Base-by-base conservation (phyloP, 2,329 filamentous ascomycete species). In the Claviceps capensis region DNA sequence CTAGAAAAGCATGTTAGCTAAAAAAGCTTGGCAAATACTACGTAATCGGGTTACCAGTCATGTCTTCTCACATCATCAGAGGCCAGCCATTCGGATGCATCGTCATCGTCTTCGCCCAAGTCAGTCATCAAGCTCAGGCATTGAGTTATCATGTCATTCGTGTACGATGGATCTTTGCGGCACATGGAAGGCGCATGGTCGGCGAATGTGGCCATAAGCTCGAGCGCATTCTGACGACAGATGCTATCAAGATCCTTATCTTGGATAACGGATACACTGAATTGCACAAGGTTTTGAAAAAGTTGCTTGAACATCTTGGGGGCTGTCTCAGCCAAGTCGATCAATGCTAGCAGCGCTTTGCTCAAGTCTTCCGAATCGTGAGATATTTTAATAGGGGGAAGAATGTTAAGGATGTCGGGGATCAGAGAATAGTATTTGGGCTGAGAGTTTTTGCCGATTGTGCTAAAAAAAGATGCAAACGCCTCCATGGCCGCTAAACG, bases 81-180 rank as follows among this genome's bases (percentile, higher is more conserved):
- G 3, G 82, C 77, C 58, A 95, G 86, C 93, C 93, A 98, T 60
- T 97, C 93, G 17, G 84, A 75, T 4, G 90, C 91, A 72, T 97
- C 89, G 52, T 98, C 91, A 60, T 98, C 93, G 59, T 97, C 93
- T 55, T 84, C 77, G 41, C 90, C 93, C 55, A 98, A 84, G 65
- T 98, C 93, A 4, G 93, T 97, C 93, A 98, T 98, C 60, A 98
- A 72, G 60, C 91, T 97, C 59, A 98, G 73, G 67, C 93, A 98
- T 68, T 98, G 93, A 1, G 90, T 97, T 57, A 98, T 94, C 93
- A 98, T 98, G 58, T 96, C 89, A 55, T 80, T 83, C 2, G 90
- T 93, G 69, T 94, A 98, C 11, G 82, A 85, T n/a, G 82, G 70
- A 64, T 98, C 91, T 66, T 95, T 96, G 65, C 85, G 88, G 74